Conservation (phyloP, 2,329 filamentous ascomycete species). For the Ustulina deusta region DNA sequence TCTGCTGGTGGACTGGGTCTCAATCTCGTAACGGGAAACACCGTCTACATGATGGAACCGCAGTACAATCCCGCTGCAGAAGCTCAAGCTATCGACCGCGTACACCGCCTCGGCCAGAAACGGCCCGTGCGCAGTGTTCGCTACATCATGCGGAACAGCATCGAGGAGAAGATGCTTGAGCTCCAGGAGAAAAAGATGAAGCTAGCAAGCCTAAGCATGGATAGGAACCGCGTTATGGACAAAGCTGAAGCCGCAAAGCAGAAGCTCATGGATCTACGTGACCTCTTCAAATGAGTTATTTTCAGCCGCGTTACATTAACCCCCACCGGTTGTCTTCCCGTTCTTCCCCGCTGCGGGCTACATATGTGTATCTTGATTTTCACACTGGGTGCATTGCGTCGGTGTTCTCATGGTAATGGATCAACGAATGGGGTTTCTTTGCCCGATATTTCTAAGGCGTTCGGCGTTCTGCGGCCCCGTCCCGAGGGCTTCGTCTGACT, state of each 20-base stretch:
- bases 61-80: conserved; percentile 97
- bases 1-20: conserved; percentile 91
- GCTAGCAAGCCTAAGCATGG: conserved; percentile 88
- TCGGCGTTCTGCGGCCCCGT: neutral
- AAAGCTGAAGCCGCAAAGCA: conserved; percentile 73
- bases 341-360: conserved; percentile 7
- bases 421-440: conserved; percentile 16
- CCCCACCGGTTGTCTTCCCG: neutral
- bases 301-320: neutral
- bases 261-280: conserved; percentile 69
- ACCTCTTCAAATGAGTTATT: conserved; percentile 63
- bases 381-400: conserved; percentile 38
- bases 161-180: conserved; percentile 93
- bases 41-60: conserved; percentile 97
- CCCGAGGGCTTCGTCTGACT: neutral
- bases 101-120: conserved; percentile 90
- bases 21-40: conserved; percentile 87
- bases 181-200: conserved; percentile 94
- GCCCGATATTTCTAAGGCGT: conserved; percentile 26
- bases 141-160: conserved; percentile 90
- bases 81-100: conserved; percentile 92
- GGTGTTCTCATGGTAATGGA: conserved; percentile 24
- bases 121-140: conserved; percentile 87
- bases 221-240: conserved; percentile 60
- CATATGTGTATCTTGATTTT: conserved; percentile 20